Base-by-base conservation (phyloP, 768 basidiomycete genomes). In the Amylocystis lapponica region DNA sequence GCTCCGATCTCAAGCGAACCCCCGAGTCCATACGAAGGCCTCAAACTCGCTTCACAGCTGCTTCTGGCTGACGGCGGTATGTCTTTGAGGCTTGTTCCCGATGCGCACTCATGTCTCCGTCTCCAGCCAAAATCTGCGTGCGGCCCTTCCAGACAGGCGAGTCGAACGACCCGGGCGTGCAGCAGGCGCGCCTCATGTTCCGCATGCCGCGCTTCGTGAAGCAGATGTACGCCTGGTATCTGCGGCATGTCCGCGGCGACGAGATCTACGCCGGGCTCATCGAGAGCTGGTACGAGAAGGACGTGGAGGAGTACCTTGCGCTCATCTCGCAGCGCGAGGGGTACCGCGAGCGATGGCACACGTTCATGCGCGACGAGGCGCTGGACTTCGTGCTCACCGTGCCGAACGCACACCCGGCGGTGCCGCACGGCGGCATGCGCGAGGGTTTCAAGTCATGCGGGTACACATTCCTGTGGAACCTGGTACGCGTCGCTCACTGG, bases 381-480 rank as follows among this genome's bases (percentile, higher is more conserved):
- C 37, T 59, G 25, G 71, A 73, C 58, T 73, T 66, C 50, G 55
- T 69, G 19, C 54, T 68, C 44, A 68, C 59, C 6, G 70, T 65
- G 26, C 67, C 66, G 17, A 66, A 68, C 56, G 46, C 67, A 26
- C 38, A 61, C 19, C 66, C 71, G 0, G 70, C 68, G 3, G 60
- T 69, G 14, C 70, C 71, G 2, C 40, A 64, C 25, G 60, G 64
- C 2, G 53, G 65, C 1, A 59, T 64, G 42, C 55, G 54, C 39
- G 55, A 59, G 25, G 66, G 64, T 2, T 50, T 66, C 40, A 53
- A 65, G 9, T 58, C 62, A 6, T 56, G 59, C 20, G 59, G 57
- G 5, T 59, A 64, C 42, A 55, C 55, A 7, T 68, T 69, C 58
- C 57, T 74, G 42, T 75, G 62, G 53, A 76, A 75, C 37, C 56